These are phyloP conservation scores for Talaromyces proteolyticus DNA, from an alignment of 495 filamentous ascomycete species.

Conservation along the genomic window DNA sequence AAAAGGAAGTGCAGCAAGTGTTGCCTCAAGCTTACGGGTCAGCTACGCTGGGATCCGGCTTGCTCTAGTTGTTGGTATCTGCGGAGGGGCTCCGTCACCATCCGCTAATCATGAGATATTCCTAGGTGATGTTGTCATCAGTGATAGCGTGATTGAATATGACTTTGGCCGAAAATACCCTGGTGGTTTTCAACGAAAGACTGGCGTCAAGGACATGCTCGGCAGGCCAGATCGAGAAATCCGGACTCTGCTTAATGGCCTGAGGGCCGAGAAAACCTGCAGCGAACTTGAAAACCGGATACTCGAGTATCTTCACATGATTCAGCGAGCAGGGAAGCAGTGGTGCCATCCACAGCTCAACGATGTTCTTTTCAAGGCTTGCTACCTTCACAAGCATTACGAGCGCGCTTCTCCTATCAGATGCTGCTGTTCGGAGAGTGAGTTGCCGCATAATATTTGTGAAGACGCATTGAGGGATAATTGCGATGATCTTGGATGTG, in stretches of 20 bases:
- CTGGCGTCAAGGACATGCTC: slow-evolving; percentile 14
- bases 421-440: too few species aligned
- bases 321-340: slow-evolving; percentile 1
- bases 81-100: slow-evolving; percentile 15
- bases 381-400: slow-evolving; percentile 16
- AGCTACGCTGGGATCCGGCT: slow-evolving; percentile 11
- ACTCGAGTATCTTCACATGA: neutral
- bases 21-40: slow-evolving; percentile 5
- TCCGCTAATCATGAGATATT: slow-evolving; percentile 11
- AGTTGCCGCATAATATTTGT: too few species aligned
- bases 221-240: slow-evolving; percentile 8
- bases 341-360: slow-evolving; percentile 9
- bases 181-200: slow-evolving; percentile 2
- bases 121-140: slow-evolving; percentile 38
- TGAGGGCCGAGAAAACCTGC: slow-evolving; percentile 20
- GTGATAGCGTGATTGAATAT: slow-evolving; percentile 24
- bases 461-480: too few species aligned
- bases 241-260: neutral
- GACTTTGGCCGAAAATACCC: slow-evolving; percentile 22
- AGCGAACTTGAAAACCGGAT: slow-evolving; percentile 10
- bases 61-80: slow-evolving; percentile 14
- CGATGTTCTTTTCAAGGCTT: slow-evolving; percentile 14
- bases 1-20: slow-evolving; percentile 16
- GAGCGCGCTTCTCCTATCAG: too few species aligned
- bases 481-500: slow-evolving; percentile 3